Base-by-base conservation (phyloP, 441 rosid species). In the Isatis lusitanica region DNA sequence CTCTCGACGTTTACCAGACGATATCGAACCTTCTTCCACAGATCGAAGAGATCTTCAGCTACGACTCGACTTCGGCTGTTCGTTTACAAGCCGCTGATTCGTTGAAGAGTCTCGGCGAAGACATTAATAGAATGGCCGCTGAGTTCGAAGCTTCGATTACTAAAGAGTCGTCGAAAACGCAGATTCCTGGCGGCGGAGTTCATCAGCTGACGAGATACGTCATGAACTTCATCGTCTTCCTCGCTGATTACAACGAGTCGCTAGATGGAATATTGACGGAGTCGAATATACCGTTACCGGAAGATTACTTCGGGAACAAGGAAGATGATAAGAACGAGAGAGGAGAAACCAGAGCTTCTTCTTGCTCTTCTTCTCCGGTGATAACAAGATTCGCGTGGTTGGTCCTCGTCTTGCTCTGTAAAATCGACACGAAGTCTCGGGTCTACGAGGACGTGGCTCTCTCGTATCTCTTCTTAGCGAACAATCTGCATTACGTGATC, bases 191-290 rank as follows among this genome's bases (percentile, higher is more conserved):
- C 16, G 97, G 96, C 0, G 96, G 90, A 2, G 77, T 88, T 63
- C 98, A 93, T 74, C 98, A 90, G 1, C 82, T 91, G 6, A 88
- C 92, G 0, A 90, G 95, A 7, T 93, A 91, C 50, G 94, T 90
- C 0, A 91, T 91, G 98, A 93, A 89, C 53, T 93, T 83, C 81
- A 43, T 91, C 55, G 72, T 80, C 1, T 84, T 91, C 79, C 83
- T 89, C 39, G 78, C 86, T 2, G 97, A 89, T 43, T 93, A 93
- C 81, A 60, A 78, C 47, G 88, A 82, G 5, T n/a, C 77, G 0
- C 85, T 93, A 16, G 72, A 79, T 52, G 86, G 81, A 58, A 83
- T 93, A 28, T 61, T 89, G 16, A 85, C 85, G 2, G 89, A 88
- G 10, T 67, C 59, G 17, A 70, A 75, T 0, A 71, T 87, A 0